Evolutionary conservation across 2,329 filamentous ascomycete species (phyloP), one percentile per base, ranked within the genome.

Genomic region (Diaporthe amygdali): DNA sequence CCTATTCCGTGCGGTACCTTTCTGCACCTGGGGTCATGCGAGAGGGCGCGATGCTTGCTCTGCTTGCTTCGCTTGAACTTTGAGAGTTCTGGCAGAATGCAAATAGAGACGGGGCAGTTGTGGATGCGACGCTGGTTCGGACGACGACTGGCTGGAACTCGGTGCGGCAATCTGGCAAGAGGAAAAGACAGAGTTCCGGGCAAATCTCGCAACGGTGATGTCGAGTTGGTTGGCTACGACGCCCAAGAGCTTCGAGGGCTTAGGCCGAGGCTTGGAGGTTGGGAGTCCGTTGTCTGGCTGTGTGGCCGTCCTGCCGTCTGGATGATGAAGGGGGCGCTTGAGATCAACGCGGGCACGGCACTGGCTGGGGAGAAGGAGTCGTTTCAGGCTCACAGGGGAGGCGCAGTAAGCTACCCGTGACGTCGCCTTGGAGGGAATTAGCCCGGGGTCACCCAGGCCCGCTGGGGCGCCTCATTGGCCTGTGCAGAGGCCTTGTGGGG

Each of bases 301-400:
- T 9, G 39, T 32, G 56, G 56, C 47, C 34, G 37, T 41, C 59
- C 9, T n/a, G 51, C 32, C 30, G 63, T 63, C 37, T 39, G 37
- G 10, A 39, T 63, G 59, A 63, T 63, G 59, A 63, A 63, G 59
- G 59, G 59, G 59, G 27, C 39, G 41, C 41, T 63, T 44, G 44
- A 63, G 59, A 47, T 47, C 59, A 47, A 46, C 59, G 59, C 37
- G 41, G 66, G 52, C 41, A 56, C 27, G 66, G 27, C 54, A 64
- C 70, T 72, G 71, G 68, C 49, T 70, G 68, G 68, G 39, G n/a
- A 32, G 51, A 56, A 51, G 64, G 63, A 59, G 46, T 22, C 64
- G 71, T 73, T 73, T 73, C 71, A 73, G 71, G 66, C 66, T 66
- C 39, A 44, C 69, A 73, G 69, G 71, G 71, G 71, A 54, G 71